A percentile compares a stretch with the other conserved stretches of the same genome.
Conservation (phyloP, 176 grass and related monocot species). For the Musa acuminata region DNA sequence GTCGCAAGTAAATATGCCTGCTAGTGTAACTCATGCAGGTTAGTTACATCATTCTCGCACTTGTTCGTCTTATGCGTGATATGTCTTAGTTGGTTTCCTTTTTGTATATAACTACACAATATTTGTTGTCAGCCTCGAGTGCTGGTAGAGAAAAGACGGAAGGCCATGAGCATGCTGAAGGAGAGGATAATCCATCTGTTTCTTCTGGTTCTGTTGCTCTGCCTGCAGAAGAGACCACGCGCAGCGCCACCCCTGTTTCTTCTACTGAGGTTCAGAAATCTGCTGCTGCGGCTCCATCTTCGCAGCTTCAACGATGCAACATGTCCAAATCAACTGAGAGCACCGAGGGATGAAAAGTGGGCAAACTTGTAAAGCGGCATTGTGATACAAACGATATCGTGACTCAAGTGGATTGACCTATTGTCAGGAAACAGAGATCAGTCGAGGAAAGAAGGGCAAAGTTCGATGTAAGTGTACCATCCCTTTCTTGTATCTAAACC, state of each 20-base stretch:
- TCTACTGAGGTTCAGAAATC: conserved; percentile 35
- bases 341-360: background rate
- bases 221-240: conserved; percentile 23
- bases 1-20: conserved; percentile 3
- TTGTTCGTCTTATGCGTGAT: background rate
- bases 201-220: conserved; percentile 2
- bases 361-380: too few relatives aligned
- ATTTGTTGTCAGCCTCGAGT: conserved; percentile 21
- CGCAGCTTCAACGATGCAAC: conserved; percentile 37
- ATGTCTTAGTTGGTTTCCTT: conserved; percentile 7
- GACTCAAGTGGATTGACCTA: too few relatives aligned
- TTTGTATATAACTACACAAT: background rate
- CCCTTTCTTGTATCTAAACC: too few relatives aligned
- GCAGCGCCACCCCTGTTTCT: background rate
- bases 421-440: too few relatives aligned
- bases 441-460: too few relatives aligned
- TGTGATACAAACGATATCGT: too few relatives aligned
- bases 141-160: conserved; percentile 45
- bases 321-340: conserved; percentile 20
- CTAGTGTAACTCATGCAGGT: conserved; percentile 30
- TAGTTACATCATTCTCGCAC: background rate
- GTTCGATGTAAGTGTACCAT: too few relatives aligned
- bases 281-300: background rate
- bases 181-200: conserved; percentile 30
- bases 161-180: conserved; percentile 38